Evolutionary conservation across 352 stramenopile species (phyloP).

Genomic region (Phytophthora litchii): DNA sequence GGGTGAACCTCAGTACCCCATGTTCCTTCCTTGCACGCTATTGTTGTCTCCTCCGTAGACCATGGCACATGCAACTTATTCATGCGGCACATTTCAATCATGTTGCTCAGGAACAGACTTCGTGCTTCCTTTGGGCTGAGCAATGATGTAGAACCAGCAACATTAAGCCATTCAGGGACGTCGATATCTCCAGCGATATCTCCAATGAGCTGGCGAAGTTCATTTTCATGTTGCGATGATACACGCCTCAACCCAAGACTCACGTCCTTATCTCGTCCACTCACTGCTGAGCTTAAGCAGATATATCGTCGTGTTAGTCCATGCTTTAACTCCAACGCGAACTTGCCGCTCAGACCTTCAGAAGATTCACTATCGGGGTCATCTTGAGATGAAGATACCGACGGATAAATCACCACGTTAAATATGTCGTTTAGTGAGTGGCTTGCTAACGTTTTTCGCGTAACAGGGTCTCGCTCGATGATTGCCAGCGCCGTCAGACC

Average conservation of each 20-base stretch:
- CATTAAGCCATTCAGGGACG: conserved; percentile 69
- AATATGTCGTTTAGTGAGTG: conserved; percentile 83
- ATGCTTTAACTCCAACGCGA: conserved; percentile 86
- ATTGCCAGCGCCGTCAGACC: conserved; percentile 72
- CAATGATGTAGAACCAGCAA: conserved; percentile 76
- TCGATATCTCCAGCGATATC: conserved; percentile 70
- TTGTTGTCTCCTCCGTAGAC: conserved; percentile 87
- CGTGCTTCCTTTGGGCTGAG: conserved; percentile 78
- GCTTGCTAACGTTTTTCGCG: conserved; percentile 66
- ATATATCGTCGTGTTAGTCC: conserved; percentile 79
- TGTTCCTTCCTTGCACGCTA: conserved; percentile 87
- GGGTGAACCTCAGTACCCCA: conserved; percentile 84
- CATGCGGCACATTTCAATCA: conserved; percentile 90
- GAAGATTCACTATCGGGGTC: conserved; percentile 49
- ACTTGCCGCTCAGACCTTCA: conserved; percentile 75
- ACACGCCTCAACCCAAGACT: conserved; percentile 69
- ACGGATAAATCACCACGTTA: conserved; percentile 89
- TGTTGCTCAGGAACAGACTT: conserved; percentile 84
- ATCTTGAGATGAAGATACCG: conserved; percentile 66
- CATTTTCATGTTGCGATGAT: conserved; percentile 59
- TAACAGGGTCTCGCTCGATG: conserved; percentile 78
- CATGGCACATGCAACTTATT: conserved; percentile 88
- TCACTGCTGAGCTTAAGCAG: conserved; percentile 68
- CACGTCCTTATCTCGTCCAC: conserved; percentile 74
- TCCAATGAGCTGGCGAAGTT: conserved; percentile 72